Percentiles rank a stretch among this genome's conserved stretches.
These are phyloP conservation scores for Pneumocystis carinii DNA, from an alignment of 1,139 yeast species.

Conservation along the genomic window DNA sequence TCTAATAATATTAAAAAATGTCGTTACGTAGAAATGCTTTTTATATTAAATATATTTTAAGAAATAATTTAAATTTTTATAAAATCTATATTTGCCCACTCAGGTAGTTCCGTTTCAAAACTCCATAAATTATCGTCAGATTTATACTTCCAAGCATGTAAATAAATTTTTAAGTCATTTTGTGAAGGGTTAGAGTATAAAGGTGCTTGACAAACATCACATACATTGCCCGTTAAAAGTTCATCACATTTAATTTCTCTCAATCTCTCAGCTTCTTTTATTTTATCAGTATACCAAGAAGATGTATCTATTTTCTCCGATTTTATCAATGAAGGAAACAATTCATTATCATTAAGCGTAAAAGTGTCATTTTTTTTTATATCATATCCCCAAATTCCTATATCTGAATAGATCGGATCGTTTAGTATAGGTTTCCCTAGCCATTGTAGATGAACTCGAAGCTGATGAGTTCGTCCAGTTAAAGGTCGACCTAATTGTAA, in stretches of 20 bases:
- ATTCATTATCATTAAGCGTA: conserved; percentile 26
- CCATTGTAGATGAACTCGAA: conserved; percentile 77
- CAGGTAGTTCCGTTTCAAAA: conserved; percentile 65
- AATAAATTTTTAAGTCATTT: conserved; percentile 71
- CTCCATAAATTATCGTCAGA: conserved; percentile 52
- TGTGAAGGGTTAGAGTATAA: conserved; percentile 79
- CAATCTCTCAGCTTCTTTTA: conserved; percentile 7
- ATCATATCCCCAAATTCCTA: conserved; percentile 53
- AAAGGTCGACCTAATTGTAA: conserved; percentile 45
- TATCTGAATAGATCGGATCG: conserved; percentile 72
- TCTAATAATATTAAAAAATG: not conserved
- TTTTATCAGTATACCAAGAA: conserved; percentile 2
- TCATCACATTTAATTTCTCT: conserved; percentile 34
- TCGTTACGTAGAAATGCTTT: not conserved
- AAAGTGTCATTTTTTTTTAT: conserved; percentile 43
- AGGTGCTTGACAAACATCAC: conserved; percentile 56
- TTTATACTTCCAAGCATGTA: conserved; percentile 61
- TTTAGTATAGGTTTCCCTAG: conserved; percentile 85
- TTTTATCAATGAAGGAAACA: conserved; percentile 8
- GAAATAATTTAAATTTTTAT: not conserved
- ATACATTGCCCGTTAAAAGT: conserved; percentile 38
- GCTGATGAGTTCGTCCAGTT: conserved; percentile 92
- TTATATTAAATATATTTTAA: conserved; percentile 1
- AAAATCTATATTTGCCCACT: conserved; percentile 45
- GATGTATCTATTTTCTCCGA: conserved; percentile 4